Percentiles rank a stretch among this genome's conserved stretches.
Evolutionary conservation across 495 filamentous ascomycete genomes (phyloP).

Genomic region (Chaetomidium leptoderma): DNA sequence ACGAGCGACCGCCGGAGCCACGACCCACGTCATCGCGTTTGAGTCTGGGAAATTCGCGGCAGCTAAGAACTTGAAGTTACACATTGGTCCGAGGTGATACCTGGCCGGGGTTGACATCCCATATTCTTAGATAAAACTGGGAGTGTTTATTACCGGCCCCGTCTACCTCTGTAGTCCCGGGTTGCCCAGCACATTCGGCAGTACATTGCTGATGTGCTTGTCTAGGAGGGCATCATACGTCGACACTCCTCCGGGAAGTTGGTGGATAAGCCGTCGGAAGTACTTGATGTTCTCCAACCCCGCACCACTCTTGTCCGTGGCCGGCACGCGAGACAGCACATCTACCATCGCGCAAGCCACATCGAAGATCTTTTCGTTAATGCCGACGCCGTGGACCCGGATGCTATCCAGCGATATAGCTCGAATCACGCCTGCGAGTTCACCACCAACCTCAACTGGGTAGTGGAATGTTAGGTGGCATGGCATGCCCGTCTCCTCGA

Average conservation of each 20-base stretch:
- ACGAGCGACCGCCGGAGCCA: too few relatives aligned
- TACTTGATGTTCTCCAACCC: background rate
- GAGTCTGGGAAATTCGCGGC: too few relatives aligned
- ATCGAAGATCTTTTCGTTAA: constrained; percentile 57
- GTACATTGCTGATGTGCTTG: constrained; percentile 3
- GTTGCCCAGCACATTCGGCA: background rate
- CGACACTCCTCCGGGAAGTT: constrained; percentile 3
- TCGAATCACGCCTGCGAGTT: constrained; percentile 51
- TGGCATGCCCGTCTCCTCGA: constrained; percentile 27
- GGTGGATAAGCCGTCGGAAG: background rate
- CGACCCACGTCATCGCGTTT: too few relatives aligned
- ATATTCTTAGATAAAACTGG: too few relatives aligned
- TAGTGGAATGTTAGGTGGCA: constrained; percentile 8
- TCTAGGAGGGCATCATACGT: constrained; percentile 1
- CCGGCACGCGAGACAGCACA: constrained; percentile 40
- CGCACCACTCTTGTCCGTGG: constrained; percentile 5
- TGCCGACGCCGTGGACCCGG: constrained; percentile 58
- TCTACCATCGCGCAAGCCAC: constrained; percentile 54
- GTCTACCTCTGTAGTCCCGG: background rate
- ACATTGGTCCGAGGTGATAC: too few relatives aligned
- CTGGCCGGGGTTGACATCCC: too few relatives aligned
- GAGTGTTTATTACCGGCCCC: too few relatives aligned
- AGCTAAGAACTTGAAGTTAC: too few relatives aligned
- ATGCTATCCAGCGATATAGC: constrained; percentile 51
- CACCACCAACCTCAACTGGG: constrained; percentile 3